Conservation (phyloP, 108 stramenopile genomes). For the Nitzschia palea region DNA sequence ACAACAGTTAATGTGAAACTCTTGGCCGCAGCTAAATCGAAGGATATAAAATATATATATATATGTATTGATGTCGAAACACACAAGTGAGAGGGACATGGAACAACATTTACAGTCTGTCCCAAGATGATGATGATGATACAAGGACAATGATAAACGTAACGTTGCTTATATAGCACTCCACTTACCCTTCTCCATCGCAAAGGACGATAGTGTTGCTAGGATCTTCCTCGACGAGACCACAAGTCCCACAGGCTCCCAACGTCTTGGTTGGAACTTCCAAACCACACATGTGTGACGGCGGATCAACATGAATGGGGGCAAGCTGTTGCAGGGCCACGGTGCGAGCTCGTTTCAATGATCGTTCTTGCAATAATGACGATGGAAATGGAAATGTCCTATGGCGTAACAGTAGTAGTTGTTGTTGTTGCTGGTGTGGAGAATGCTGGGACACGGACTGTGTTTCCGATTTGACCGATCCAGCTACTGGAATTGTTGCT, state of each 20-base stretch:
- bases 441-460: too few species aligned
- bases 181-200: slow-evolving; percentile 28
- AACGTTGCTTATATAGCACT: background rate
- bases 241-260: slow-evolving; percentile 27
- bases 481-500: too few species aligned
- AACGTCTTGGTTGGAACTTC: slow-evolving; percentile 8
- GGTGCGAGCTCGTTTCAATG: background rate
- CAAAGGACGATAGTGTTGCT: slow-evolving; percentile 21
- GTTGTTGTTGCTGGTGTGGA: too few species aligned
- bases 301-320: background rate
- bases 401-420: too few species aligned
- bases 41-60: background rate
- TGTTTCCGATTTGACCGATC: too few species aligned
- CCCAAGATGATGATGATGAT: background rate
- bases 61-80: background rate
- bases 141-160: background rate
- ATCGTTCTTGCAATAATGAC: background rate
- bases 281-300: slow-evolving; percentile 14
- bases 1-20: slow-evolving; percentile 68
- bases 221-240: background rate
- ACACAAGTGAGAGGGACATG: background rate
- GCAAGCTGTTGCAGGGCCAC: background rate
- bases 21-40: slow-evolving; percentile 28
- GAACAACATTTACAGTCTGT: background rate
- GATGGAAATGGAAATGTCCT: background rate